Percentiles rank a stretch among this genome's conserved stretches.
phyloP scores from a whole-genome alignment of 768 basidiomycete genomes.

The Mycena maculata region DNA sequence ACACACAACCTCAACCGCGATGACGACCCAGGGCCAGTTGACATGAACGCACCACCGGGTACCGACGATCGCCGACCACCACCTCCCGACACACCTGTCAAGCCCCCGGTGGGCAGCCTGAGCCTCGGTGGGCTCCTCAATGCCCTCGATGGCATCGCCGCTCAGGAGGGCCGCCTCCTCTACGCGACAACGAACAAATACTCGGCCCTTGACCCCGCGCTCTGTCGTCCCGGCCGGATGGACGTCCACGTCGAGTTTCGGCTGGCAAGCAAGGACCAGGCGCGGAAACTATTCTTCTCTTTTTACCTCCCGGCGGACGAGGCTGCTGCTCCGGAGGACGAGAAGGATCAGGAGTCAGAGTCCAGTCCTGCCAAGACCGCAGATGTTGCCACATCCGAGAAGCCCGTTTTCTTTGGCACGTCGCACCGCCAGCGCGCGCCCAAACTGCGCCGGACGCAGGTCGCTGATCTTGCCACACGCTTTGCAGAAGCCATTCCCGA shows the following conservation, averaged over 20 bases:
- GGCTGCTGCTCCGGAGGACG: conserved; percentile 39
- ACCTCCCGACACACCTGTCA: conserved; percentile 8
- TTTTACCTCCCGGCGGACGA: conserved; percentile 68
- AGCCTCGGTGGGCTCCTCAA: conserved; percentile 81
- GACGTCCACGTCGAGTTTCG: conserved; percentile 83
- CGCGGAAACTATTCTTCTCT: conserved; percentile 68
- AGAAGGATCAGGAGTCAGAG: conserved; percentile 26
- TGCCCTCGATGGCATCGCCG: conserved; percentile 80
- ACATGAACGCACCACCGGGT: too few relatives aligned
- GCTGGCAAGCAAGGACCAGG: conserved; percentile 77
- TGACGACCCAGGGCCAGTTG: background rate
- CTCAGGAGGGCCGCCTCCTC: conserved; percentile 82
- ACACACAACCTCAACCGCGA: conserved; percentile 57
- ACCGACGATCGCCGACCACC: conserved; percentile 18
- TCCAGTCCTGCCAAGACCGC: too few relatives aligned
- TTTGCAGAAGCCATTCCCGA: conserved; percentile 68
- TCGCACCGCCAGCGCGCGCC: conserved; percentile 51
- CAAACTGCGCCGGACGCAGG: conserved; percentile 50
- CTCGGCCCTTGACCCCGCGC: conserved; percentile 73
- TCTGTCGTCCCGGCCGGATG: conserved; percentile 83
- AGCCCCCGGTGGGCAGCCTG: conserved; percentile 49
- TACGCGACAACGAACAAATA: conserved; percentile 86
- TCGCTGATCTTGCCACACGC: conserved; percentile 59
- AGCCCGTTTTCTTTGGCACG: conserved; percentile 32
- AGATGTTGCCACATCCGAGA: conserved; percentile 29